These are phyloP conservation scores for Asclepias syriaca DNA, from an alignment of 257 asterid genomes.

Conservation along the genomic window DNA sequence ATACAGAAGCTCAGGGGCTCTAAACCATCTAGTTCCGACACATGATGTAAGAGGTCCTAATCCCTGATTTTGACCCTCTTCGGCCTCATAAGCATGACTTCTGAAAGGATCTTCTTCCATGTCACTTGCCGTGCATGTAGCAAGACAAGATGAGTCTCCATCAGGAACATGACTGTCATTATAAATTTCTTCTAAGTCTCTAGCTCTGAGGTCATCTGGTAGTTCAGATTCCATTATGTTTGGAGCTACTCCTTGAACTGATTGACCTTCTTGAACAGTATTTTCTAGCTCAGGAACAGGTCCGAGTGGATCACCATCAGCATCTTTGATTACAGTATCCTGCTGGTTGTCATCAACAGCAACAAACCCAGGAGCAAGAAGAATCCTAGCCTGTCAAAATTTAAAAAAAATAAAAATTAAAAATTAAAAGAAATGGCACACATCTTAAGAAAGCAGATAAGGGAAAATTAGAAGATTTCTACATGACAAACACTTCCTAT, in stretches of 20 bases:
- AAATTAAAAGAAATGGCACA: not conserved
- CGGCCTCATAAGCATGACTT: constrained; percentile 48
- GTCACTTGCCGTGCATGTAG: constrained; percentile 78
- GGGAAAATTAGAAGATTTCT: not conserved
- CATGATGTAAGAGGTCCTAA: constrained; percentile 78
- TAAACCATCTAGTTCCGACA: constrained; percentile 94
- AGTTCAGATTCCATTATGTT: constrained; percentile 28
- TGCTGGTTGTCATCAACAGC: constrained; percentile 39
- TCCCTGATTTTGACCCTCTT: constrained; percentile 47
- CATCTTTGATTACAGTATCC: constrained; percentile 25
- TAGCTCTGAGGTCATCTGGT: constrained; percentile 28
- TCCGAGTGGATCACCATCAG: constrained; percentile 29
- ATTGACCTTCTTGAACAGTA: constrained; percentile 19
- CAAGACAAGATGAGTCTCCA: constrained; percentile 73
- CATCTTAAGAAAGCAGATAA: not conserved
- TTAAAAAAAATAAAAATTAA: too few relatives aligned
- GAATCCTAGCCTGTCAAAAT: constrained; percentile 77
- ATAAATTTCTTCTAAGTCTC: constrained; percentile 45
- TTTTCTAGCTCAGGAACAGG: constrained; percentile 22
- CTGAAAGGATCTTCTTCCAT: constrained; percentile 61
- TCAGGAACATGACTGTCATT: constrained; percentile 58
- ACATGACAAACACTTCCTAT: not conserved
- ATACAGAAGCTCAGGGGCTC: constrained; percentile 89
- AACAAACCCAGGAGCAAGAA: constrained; percentile 52
- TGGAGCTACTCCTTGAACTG: constrained; percentile 23